Evolutionary conservation across 208 protist genomes (phyloP).

Genomic region (Phytomonas sp.): DNA sequence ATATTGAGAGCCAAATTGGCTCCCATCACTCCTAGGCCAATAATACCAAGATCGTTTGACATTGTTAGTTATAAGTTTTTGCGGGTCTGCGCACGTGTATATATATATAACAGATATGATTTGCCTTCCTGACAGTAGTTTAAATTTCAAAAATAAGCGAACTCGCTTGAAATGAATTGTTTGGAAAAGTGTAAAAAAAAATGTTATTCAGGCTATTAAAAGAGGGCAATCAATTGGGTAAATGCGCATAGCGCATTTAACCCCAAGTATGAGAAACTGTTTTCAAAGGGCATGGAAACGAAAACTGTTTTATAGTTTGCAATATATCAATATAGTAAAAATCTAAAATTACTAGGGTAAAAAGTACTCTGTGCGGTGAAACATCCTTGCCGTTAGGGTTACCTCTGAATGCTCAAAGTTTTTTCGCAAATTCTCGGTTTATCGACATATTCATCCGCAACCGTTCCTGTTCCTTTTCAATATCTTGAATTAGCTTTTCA

Average conservation of each 20-base stretch:
- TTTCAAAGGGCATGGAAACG: too few relatives aligned
- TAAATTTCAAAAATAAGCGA: too few relatives aligned
- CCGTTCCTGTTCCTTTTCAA: conserved; percentile 71
- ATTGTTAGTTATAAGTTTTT: conserved; percentile 19
- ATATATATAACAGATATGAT: background rate
- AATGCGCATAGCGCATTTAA: background rate
- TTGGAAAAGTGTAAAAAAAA: conserved; percentile 12
- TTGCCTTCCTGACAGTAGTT: background rate
- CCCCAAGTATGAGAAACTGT: too few relatives aligned
- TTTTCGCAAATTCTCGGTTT: conserved; percentile 37
- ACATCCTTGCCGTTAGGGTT: background rate
- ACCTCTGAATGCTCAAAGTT: conserved; percentile 14
- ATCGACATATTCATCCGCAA: conserved; percentile 48
- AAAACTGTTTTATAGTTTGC: conserved; percentile 3
- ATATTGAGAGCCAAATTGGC: conserved; percentile 98
- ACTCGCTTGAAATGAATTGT: too few relatives aligned
- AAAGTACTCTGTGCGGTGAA: too few relatives aligned
- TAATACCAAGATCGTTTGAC: conserved; percentile 92
- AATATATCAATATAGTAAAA: background rate
- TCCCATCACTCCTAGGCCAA: conserved; percentile 98
- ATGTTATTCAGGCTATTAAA: background rate
- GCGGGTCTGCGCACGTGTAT: background rate
- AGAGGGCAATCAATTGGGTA: background rate
- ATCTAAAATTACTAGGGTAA: too few relatives aligned
- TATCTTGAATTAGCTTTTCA: conserved; percentile 41